Percentiles rank a stretch among this genome's conserved stretches.
phyloP scores from a whole-genome alignment of 305 asterid genomes.

The Rubia peregrina region DNA sequence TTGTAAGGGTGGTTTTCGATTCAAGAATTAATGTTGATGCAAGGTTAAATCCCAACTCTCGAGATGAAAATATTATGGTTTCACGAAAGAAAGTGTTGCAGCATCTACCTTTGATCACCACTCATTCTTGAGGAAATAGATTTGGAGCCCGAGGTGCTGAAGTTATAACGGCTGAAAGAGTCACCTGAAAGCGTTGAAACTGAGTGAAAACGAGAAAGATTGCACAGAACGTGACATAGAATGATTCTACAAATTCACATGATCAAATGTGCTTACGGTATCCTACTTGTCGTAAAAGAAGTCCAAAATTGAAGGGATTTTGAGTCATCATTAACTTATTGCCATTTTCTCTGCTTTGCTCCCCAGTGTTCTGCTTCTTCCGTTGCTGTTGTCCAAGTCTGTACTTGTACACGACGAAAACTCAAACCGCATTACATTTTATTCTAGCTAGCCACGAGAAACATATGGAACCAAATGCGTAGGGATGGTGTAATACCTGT shows the following conservation, averaged over 20 bases:
- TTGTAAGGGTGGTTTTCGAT: background rate
- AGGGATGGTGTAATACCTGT: constrained; percentile 39
- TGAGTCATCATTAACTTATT: constrained; percentile 29
- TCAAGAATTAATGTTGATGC: background rate
- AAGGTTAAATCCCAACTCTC: background rate
- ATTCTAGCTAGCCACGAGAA: background rate
- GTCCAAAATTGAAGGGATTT: background rate
- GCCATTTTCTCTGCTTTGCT: constrained; percentile 36
- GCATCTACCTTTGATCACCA: constrained; percentile 42
- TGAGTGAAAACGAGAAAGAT: background rate
- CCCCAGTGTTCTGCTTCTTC: constrained; percentile 38
- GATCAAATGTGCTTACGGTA: background rate
- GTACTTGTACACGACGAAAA: constrained; percentile 49
- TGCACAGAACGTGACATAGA: background rate
- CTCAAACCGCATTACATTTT: background rate
- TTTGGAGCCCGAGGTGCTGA: constrained; percentile 36
- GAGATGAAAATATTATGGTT: background rate
- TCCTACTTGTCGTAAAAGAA: background rate
- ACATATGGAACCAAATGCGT: background rate
- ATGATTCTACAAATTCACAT: no score
- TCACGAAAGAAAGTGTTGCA: background rate
- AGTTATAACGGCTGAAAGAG: constrained; percentile 39
- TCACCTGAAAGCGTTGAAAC: constrained; percentile 28
- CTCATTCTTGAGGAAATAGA: constrained; percentile 47
- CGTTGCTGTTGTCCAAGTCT: constrained; percentile 65